Evolutionary conservation across 1,284 basidiomycete genomes (phyloP), one percentile per base, ranked within the genome.

Genomic region (Pascua sp.): DNA sequence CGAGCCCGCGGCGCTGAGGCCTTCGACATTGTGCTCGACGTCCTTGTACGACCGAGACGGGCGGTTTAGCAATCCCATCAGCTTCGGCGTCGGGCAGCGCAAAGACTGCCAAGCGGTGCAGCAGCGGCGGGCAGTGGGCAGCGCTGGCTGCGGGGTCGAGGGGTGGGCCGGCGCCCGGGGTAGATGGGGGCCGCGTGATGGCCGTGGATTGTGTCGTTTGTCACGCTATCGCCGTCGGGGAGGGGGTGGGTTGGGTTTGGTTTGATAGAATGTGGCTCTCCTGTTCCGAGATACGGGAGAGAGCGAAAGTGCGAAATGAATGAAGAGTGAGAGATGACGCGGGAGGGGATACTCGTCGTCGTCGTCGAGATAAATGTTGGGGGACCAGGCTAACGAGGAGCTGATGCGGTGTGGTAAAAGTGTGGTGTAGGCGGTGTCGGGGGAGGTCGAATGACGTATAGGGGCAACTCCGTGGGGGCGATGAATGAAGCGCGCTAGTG

Each of bases 11-110:
- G 59, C 57, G 11, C 59, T 53, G 15, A 75, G 58, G 12, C 72
- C 73, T 12, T 69, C 63, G 15, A 63, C 52, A 53, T 73, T 58
- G 52, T 74, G 68, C 11, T 72, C 67, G 24, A 74, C 69, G 43
- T 66, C 60, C 49, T 68, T 71, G 57, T 76, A 76, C 44, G 70
- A 72, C 57, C 73, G 51, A 13, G 73, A 76, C 11, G 73, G 72
- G 48, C 67, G 67, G 15, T 65, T 58, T 24, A 71, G 56, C 32
- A 72, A 56, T 4, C 64, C 49, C 53, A 50, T 52, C 56, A 63
- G 60, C 41, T 17, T 53, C 47, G 41, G 39, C 39, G 37, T 12
- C 24, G 24, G 24, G 24, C 24, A 32, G 24, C 7, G 24, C 24
- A 32, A 32, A 32, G 24, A 32, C 24, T 11, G 47, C 11, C 24